These are phyloP conservation scores for Actinomortierella wolfii DNA, from an alignment of 371 early-diverging fungal species.

Conservation along the genomic window DNA sequence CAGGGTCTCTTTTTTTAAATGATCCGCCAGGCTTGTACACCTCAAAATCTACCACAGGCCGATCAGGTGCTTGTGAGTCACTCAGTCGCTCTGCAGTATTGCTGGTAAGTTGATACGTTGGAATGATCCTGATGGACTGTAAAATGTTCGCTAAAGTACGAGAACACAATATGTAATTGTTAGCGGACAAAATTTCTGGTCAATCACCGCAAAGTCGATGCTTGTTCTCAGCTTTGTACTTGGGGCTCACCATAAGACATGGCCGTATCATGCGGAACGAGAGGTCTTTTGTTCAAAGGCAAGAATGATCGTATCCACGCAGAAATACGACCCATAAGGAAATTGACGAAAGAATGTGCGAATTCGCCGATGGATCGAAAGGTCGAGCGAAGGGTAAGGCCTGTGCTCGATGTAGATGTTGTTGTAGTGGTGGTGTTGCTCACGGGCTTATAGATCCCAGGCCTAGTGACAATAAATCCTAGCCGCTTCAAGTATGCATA, in stretches of 20 bases:
- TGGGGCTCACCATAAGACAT: constrained; percentile 2
- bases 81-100: no score
- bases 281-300: neutral
- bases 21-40: constrained; percentile 56
- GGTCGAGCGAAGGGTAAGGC: neutral
- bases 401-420: neutral
- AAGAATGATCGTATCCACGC: neutral
- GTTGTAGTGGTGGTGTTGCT: neutral
- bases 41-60: constrained; percentile 51
- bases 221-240: constrained; percentile 3
- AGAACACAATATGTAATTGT: no score
- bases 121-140: no score
- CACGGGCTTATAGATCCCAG: constrained; percentile 21
- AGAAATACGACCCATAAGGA: no score
- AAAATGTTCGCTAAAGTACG: no score
- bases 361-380: neutral
- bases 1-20: constrained; percentile 60
- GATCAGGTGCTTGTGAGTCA: neutral
- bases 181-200: no score
- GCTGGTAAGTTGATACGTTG: no score
- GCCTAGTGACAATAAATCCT: constrained; percentile 52
- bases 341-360: neutral
- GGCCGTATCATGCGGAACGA: neutral
- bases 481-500: constrained; percentile 60
- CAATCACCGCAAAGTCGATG: no score